These are phyloP conservation scores for Favolaschia claudopus DNA, from an alignment of 768 basidiomycete species.

Conservation along the genomic window DNA sequence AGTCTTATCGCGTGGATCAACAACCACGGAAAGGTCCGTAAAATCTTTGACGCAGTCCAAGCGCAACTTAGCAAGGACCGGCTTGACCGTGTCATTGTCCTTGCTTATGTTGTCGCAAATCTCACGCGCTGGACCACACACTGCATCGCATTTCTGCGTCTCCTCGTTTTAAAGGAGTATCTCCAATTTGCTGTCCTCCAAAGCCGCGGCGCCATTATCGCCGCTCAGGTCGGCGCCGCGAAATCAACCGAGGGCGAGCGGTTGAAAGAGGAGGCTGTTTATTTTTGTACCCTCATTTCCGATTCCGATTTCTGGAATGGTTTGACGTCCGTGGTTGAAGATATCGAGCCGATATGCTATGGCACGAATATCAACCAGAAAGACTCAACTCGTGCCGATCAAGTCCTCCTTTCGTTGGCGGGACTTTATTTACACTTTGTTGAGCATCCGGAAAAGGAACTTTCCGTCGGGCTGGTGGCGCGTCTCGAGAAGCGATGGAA, in stretches of 20 bases:
- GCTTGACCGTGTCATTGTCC: not conserved
- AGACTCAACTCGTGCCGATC: slow-evolving; percentile 6
- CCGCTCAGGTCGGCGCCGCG: slow-evolving; percentile 15
- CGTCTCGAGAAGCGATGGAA: slow-evolving; percentile 18
- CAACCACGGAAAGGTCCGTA: slow-evolving; percentile 13
- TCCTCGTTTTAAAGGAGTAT: not conserved
- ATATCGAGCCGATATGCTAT: slow-evolving; percentile 16
- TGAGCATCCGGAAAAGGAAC: not conserved
- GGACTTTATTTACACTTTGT: slow-evolving; percentile 11
- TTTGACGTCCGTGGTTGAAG: not conserved
- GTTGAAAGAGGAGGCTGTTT: not conserved
- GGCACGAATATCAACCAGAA: slow-evolving; percentile 6
- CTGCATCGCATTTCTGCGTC: not conserved
- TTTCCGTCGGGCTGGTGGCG: not conserved
- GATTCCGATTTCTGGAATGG: slow-evolving; percentile 7
- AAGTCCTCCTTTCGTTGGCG: slow-evolving; percentile 1
- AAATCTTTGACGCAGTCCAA: slow-evolving; percentile 9
- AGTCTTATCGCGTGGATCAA: slow-evolving; percentile 10
- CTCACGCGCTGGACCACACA: slow-evolving; percentile 21
- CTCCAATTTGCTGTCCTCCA: too few relatives aligned
- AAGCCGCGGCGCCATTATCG: slow-evolving; percentile 8
- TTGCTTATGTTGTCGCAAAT: slow-evolving; percentile 12
- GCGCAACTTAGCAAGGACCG: not conserved
- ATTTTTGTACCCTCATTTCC: not conserved
- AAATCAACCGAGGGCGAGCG: not conserved